Evolutionary conservation across 805 yeast species (phyloP), one percentile per base, ranked within the genome.

Genomic region (Barnettozyma pratensis): DNA sequence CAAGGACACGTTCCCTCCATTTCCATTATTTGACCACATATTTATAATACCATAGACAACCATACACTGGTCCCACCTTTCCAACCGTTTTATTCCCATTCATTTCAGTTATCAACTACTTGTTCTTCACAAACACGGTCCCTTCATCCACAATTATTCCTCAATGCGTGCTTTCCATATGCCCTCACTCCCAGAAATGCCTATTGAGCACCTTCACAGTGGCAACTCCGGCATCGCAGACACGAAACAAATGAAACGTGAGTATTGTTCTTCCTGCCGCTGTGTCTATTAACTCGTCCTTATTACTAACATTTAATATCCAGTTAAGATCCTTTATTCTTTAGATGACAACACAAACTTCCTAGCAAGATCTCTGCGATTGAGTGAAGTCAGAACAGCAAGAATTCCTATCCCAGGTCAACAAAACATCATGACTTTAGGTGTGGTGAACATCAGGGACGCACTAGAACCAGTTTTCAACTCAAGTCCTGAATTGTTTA

Each of bases 401-500:
- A 51, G 74, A 68, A 51, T 72, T 3, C 64, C 85, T 10, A 56
- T 77, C 5, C 71, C 69, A 38, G 72, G 69, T 54, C 69, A 71
- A 56, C 64, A 67, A 42, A 64, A 63, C 60, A 67, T 80, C 59
- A 67, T 68, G 39, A 72, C 69, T 1, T 54, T 72, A 5, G 71
- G 80, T 47, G 68, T 72, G 59, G 63, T 67, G 19, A 68, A 73
- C 49, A 58, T 78, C 58, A 67, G 73, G 60, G 51, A 79, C 66
- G 64, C 77, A 57, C 51, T 81, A 58, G 61, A 76, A 58, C 63
- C 72, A 2, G 61, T 73, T 14, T 52, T 65, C 41, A 73, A 67
- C 8, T 77, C 84, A 41, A 69, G 74, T 37, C 78, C 78, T 4
- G 78, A 73, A 50, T 60, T 69, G 45, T 71, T 73, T 43, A 37